These are phyloP conservation scores for Conringia planisiliqua DNA, from an alignment of 345 rosid species.

Conservation along the genomic window DNA sequence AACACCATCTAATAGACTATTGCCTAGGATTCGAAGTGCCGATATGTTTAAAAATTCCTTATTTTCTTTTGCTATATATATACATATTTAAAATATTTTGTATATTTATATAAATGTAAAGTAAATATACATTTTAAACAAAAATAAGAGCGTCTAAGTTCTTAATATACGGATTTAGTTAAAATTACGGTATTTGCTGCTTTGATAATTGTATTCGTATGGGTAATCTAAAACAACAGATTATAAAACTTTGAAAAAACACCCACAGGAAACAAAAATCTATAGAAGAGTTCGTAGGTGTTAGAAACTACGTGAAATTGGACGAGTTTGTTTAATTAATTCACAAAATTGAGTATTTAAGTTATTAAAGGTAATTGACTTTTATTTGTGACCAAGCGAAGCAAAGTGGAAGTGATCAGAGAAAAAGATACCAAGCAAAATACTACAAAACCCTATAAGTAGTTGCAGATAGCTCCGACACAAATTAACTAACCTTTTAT, in stretches of 20 bases:
- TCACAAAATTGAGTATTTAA: background rate
- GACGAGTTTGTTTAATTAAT: background rate
- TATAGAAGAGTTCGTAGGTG: background rate
- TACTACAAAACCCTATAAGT: conserved; percentile 4
- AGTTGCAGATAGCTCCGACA: conserved; percentile 28
- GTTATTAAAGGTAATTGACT: background rate
- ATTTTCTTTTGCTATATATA: background rate
- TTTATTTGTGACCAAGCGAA: conserved; percentile 9
- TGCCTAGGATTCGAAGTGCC: background rate
- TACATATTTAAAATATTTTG: background rate
- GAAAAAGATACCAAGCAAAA: background rate
- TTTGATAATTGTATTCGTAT: background rate
- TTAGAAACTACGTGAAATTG: background rate
- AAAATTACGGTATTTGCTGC: background rate
- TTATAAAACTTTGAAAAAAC: background rate
- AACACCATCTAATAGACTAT: background rate
- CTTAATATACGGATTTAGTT: background rate
- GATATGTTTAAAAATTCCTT: background rate
- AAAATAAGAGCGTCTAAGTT: background rate
- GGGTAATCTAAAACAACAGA: background rate
- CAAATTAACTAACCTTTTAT: conserved; percentile 6
- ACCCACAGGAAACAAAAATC: background rate
- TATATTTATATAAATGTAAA: background rate
- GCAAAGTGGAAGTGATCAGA: background rate
- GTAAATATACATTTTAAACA: background rate